Conservation (phyloP, 495 filamentous ascomycete species). For the Penicillium riverlandense region DNA sequence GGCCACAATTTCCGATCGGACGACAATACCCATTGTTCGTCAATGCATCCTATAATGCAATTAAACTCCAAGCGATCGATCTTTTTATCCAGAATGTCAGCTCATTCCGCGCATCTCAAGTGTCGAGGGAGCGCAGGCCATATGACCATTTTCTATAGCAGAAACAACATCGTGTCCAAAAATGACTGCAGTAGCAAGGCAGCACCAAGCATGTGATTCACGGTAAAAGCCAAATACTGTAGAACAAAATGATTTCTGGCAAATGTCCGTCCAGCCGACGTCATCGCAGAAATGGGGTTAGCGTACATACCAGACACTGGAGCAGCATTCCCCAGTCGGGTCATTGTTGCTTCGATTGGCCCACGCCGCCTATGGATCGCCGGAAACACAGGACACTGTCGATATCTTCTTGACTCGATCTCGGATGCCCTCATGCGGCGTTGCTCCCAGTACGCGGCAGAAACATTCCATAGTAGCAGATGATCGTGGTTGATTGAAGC, state of each 20-base stretch:
- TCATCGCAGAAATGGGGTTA: neutral
- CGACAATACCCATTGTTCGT: neutral
- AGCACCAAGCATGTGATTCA: no score
- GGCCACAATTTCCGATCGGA: neutral
- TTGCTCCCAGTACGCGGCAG: neutral
- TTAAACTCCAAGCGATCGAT: no score
- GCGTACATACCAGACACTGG: slow-evolving; percentile 2
- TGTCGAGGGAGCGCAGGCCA: no score
- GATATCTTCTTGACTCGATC: slow-evolving; percentile 1
- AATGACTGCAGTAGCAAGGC: no score
- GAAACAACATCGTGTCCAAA: no score
- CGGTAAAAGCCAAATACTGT: no score
- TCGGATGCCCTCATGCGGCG: neutral
- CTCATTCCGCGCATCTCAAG: no score
- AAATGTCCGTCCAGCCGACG: neutral
- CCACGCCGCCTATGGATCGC: neutral
- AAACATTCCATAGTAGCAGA: neutral
- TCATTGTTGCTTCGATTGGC: no score
- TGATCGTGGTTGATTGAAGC: neutral
- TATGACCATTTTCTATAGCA: no score
- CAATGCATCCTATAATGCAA: no score
- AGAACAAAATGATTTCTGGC: no score
- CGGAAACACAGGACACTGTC: slow-evolving; percentile 1
- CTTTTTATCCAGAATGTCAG: no score
- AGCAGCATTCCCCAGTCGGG: neutral